Evolutionary conservation across 805 yeast species (phyloP).

Genomic region (Brettanomyces naardenensis): DNA sequence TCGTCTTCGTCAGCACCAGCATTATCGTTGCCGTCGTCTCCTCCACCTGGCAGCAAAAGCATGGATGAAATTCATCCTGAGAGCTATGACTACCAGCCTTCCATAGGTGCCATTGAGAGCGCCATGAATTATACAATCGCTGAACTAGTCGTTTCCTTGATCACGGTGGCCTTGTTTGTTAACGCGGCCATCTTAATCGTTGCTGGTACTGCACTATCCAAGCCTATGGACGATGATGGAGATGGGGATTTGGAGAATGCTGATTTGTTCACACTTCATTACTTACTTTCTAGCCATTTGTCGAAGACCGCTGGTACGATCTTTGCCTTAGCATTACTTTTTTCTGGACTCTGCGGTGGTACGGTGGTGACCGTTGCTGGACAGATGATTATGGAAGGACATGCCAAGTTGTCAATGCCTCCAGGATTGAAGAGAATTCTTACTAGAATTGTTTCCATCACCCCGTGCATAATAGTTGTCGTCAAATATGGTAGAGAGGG

Average conservation of each 20-base stretch:
- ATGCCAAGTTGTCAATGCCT: conserved; percentile 66
- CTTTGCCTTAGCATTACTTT: conserved; percentile 81
- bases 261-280: conserved; percentile 74
- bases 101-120: conserved; percentile 71
- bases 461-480: conserved; percentile 78
- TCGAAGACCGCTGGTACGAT: conserved; percentile 84
- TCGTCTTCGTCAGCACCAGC: background rate
- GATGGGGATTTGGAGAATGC: conserved; percentile 66
- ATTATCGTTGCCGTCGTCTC: background rate
- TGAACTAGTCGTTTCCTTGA: conserved; percentile 73
- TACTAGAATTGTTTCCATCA: conserved; percentile 76
- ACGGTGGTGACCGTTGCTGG: conserved; percentile 92
- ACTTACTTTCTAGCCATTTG: conserved; percentile 57
- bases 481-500: conserved; percentile 74
- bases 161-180: conserved; percentile 87
- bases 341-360: conserved; percentile 93
- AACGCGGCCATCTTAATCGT: conserved; percentile 85
- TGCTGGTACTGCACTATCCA: conserved; percentile 75
- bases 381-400: conserved; percentile 90
- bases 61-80: conserved; percentile 9
- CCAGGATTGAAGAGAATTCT: conserved; percentile 77
- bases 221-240: conserved; percentile 32
- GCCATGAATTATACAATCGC: conserved; percentile 75
- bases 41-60: conserved; percentile 20
- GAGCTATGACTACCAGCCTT: conserved; percentile 46